Conservation (phyloP, 805 yeast genomes). For the Sugiyamaella boreocaroliniensis region DNA sequence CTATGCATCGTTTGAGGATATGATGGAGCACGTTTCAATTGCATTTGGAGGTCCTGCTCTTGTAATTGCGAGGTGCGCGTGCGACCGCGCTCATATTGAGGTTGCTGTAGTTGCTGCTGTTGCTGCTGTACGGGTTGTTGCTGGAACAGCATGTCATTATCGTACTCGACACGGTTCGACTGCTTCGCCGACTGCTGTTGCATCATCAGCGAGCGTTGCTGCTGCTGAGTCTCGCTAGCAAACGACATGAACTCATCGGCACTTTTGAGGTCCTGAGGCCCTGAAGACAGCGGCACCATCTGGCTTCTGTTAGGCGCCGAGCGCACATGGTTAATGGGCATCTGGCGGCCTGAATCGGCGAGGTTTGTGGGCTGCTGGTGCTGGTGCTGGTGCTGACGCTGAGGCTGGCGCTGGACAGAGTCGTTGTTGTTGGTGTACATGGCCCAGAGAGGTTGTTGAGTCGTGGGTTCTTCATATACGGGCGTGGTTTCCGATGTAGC, state of each 20-base stretch:
- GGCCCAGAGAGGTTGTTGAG: background rate
- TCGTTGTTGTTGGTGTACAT: background rate
- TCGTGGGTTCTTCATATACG: background rate
- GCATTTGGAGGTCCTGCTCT: background rate
- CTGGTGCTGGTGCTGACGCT: no score
- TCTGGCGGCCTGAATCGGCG: no score
- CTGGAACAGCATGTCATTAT: constrained; percentile 8
- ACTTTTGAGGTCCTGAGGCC: background rate
- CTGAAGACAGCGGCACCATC: background rate
- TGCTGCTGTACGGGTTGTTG: constrained; percentile 14
- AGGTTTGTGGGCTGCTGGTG: no score
- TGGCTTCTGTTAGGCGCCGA: no score
- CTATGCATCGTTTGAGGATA: background rate
- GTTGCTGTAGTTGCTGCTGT: constrained; percentile 8
- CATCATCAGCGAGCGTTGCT: constrained; percentile 9
- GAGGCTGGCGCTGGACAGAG: background rate
- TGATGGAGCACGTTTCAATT: background rate
- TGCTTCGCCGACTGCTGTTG: background rate
- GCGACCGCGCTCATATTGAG: background rate
- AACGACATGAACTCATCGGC: constrained; percentile 10
- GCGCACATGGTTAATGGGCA: no score
- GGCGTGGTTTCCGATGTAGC: background rate
- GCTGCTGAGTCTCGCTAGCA: constrained; percentile 16
- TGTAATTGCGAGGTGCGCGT: background rate
- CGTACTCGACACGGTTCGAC: no score